Base-by-base conservation (phyloP, 352 stramenopile genomes). In the Salisapilia sapeloensis region DNA sequence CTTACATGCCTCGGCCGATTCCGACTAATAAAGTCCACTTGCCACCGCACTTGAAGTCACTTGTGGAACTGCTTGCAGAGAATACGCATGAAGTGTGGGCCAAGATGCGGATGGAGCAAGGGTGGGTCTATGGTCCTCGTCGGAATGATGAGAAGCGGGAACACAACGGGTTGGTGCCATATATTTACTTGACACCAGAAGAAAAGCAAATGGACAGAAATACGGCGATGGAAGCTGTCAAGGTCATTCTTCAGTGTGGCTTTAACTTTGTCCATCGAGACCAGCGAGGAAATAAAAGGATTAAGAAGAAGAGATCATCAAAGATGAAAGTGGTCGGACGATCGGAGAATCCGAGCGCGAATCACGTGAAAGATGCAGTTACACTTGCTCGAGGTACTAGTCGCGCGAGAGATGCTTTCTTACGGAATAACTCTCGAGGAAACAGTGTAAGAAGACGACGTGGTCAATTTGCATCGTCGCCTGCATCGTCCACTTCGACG, bases 121-220 rank as follows among this genome's bases (percentile, higher is more conserved):
- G 66, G 24, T 86, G 70, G 70, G 76, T 70, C 42, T 86, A 64
- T 29, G 70, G 70, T 6, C 66, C 66, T 3, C 50, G 57, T 8
- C 60, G 66, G 11, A 50, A 86, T 24, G 70, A 86, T 31, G 34
- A 42, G 15, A 81, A 74, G 47, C 60, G 60, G 32, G 59, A 78
- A 38, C 70, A 86, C 49, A 77, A 83, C 21, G 63, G 63, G 12
- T 44, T 85, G 4, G 70, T 85, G 16, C 70, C 65, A 29, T 85
- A 85, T 37, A 74, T 82, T 42, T 82, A 79, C 40, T 36, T 85
- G 14, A 80, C 65, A 0, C 62, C 76, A 26, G 61, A 80, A 0
- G 66, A 86, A 36, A 81, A 83, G 51, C 59, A 82, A 27, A 86
- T 86, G 70, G 67, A 86, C 33, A 60, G 70, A 29, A 83, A 86